Evolutionary conservation across 306 rosid species (phyloP).

Genomic region (Hippophae rhamnoides): DNA sequence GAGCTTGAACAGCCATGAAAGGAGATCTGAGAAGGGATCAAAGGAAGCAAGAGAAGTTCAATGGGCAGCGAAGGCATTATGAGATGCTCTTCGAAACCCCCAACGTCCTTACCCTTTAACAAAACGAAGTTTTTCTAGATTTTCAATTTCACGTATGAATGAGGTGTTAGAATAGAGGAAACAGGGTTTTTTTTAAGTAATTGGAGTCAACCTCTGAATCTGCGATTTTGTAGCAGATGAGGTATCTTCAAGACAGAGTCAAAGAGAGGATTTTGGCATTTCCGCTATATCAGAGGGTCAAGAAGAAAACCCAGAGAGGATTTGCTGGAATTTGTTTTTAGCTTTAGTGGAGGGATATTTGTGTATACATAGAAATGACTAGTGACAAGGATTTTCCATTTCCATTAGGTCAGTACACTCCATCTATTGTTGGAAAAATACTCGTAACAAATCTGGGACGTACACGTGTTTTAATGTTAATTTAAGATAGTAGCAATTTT

Average conservation of each 20-base stretch:
- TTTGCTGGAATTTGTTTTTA: too few species aligned
- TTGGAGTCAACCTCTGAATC: too few species aligned
- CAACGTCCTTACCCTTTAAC: background rate
- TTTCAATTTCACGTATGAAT: background rate
- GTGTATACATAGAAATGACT: too few species aligned
- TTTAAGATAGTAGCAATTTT: too few species aligned
- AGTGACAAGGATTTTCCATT: too few species aligned
- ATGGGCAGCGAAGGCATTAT: conserved; percentile 58
- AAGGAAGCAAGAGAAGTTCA: conserved; percentile 25
- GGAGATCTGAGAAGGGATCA: conserved; percentile 34
- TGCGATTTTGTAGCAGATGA: too few species aligned
- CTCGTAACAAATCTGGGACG: conserved; percentile 13
- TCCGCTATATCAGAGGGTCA: too few species aligned
- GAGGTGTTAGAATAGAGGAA: background rate
- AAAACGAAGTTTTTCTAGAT: conserved; percentile 11
- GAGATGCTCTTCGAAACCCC: conserved; percentile 82
- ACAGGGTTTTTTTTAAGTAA: background rate
- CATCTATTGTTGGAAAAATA: too few species aligned
- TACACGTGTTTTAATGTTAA: conserved; percentile 20
- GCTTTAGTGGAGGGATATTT: too few species aligned
- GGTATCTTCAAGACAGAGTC: too few species aligned
- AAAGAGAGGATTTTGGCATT: too few species aligned
- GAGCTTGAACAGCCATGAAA: conserved; percentile 54
- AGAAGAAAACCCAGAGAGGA: background rate
- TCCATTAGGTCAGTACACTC: too few species aligned